These are phyloP conservation scores for Solanum tacnaense DNA, from an alignment of 257 asterid species.

Conservation along the genomic window DNA sequence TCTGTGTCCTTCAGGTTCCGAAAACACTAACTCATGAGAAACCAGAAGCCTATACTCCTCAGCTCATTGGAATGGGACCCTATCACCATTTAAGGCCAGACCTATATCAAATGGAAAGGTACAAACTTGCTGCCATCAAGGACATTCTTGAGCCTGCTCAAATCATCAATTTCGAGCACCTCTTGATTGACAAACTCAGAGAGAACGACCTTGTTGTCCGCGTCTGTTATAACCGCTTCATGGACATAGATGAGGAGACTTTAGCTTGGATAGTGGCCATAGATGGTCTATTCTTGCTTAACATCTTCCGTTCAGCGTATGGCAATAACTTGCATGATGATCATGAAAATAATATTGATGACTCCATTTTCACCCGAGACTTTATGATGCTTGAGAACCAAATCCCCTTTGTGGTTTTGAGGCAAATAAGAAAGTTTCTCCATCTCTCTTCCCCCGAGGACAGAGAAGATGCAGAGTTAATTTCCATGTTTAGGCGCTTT, in stretches of 20 bases:
- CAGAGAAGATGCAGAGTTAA: background rate
- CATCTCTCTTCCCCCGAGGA: background rate
- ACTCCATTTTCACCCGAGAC: conserved; percentile 16
- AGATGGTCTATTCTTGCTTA: conserved; percentile 31
- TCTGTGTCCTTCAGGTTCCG: conserved; percentile 32
- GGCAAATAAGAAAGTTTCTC: conserved; percentile 7
- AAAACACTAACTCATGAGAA: conserved; percentile 9
- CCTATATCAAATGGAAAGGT: conserved; percentile 29
- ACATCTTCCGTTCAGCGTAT: background rate
- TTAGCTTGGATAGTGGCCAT: conserved; percentile 36
- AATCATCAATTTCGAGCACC: conserved; percentile 1
- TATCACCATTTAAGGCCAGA: conserved; percentile 40
- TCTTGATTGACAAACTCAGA: conserved; percentile 14
- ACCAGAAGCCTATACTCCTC: conserved; percentile 40
- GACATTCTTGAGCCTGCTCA: conserved; percentile 11
- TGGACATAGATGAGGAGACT: conserved; percentile 27
- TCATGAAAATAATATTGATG: background rate
- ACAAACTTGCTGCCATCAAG: conserved; percentile 28
- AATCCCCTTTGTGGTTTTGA: conserved; percentile 18
- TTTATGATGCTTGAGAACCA: conserved; percentile 39
- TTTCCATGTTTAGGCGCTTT: background rate
- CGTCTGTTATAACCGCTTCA: conserved; percentile 23
- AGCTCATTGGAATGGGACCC: conserved; percentile 29
- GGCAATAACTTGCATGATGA: background rate
- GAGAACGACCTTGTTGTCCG: conserved; percentile 23